phyloP scores from a whole-genome alignment of 176 grass and related monocot genomes.

The Zea luxurians region DNA sequence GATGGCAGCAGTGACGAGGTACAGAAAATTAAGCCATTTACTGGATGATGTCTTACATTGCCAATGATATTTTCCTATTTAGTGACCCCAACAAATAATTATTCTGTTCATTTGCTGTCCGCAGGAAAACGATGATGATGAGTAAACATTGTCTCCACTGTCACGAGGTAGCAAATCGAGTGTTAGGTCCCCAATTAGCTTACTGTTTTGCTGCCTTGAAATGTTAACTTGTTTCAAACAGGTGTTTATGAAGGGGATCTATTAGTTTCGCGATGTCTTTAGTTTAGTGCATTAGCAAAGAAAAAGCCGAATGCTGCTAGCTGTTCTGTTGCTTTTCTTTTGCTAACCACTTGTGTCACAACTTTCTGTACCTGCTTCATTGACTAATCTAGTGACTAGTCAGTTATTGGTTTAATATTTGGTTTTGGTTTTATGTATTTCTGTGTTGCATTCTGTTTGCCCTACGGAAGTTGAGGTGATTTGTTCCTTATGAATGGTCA shows the following conservation, averaged over 20 bases:
- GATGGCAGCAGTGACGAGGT: slow-evolving; percentile 49
- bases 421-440: not conserved
- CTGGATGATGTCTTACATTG: slow-evolving; percentile 2
- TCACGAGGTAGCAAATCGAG: slow-evolving; percentile 45
- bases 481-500: not conserved
- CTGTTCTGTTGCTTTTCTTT: slow-evolving; percentile 49
- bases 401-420: slow-evolving; percentile 25
- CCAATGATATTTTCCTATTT: slow-evolving; percentile 2
- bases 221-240: slow-evolving; percentile 25
- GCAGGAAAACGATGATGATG: slow-evolving; percentile 68
- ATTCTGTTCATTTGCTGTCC: not conserved
- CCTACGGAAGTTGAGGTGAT: not conserved
- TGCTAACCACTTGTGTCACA: slow-evolving; percentile 49
- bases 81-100: slow-evolving; percentile 12
- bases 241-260: slow-evolving; percentile 40
- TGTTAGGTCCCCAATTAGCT: slow-evolving; percentile 51
- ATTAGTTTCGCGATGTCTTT: slow-evolving; percentile 19
- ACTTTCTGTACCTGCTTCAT: slow-evolving; percentile 23
- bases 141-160: slow-evolving; percentile 52
- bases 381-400: slow-evolving; percentile 42
- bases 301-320: slow-evolving; percentile 39
- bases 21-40: not conserved
- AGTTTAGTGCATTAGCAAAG: slow-evolving; percentile 54
- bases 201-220: slow-evolving; percentile 50
- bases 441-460: not conserved